Percentiles rank a stretch among this genome's conserved stretches.
These are phyloP conservation scores for Scheffersomyces segobiensis DNA, from an alignment of 1,139 yeast species.

Conservation along the genomic window DNA sequence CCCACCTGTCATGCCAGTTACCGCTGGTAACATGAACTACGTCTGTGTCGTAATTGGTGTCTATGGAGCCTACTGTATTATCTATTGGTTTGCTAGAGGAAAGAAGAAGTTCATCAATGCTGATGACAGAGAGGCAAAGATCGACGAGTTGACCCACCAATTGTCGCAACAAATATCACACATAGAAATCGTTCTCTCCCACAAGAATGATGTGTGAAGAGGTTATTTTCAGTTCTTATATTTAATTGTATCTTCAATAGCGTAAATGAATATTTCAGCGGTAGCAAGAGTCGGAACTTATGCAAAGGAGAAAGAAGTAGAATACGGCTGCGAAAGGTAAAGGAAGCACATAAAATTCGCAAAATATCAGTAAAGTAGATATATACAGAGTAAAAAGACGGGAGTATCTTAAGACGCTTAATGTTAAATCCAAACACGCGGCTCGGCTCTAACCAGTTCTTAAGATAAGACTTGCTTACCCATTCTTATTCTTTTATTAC, in stretches of 20 bases:
- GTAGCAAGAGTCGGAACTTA: not conserved
- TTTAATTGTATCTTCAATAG: not conserved
- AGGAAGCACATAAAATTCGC: too few relatives aligned
- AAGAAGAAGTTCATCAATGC: conserved; percentile 27
- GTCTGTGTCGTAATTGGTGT: conserved; percentile 43
- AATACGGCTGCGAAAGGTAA: not conserved
- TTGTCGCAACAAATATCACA: conserved; percentile 28
- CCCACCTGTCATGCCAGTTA: conserved; percentile 47
- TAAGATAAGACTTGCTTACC: too few relatives aligned
- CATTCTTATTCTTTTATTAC: too few relatives aligned
- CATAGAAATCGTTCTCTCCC: conserved; percentile 24
- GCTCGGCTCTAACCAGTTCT: too few relatives aligned
- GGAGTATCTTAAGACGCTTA: too few relatives aligned
- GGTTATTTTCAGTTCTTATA: not conserved
- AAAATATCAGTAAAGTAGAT: too few relatives aligned
- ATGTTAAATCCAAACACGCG: too few relatives aligned
- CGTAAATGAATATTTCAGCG: not conserved
- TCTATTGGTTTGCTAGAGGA: conserved; percentile 44
- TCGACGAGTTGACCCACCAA: conserved; percentile 26
- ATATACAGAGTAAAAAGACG: too few relatives aligned
- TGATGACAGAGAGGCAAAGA: conserved; percentile 24
- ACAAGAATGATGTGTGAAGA: conserved; percentile 1
- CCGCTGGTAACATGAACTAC: conserved; percentile 47
- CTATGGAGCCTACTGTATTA: conserved; percentile 28
- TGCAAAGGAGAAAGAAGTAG: not conserved